Percentiles rank a stretch among this genome's conserved stretches.
These are phyloP conservation scores for Sanghuangporus sanghuang DNA, from an alignment of 1,284 basidiomycete species.

Conservation along the genomic window DNA sequence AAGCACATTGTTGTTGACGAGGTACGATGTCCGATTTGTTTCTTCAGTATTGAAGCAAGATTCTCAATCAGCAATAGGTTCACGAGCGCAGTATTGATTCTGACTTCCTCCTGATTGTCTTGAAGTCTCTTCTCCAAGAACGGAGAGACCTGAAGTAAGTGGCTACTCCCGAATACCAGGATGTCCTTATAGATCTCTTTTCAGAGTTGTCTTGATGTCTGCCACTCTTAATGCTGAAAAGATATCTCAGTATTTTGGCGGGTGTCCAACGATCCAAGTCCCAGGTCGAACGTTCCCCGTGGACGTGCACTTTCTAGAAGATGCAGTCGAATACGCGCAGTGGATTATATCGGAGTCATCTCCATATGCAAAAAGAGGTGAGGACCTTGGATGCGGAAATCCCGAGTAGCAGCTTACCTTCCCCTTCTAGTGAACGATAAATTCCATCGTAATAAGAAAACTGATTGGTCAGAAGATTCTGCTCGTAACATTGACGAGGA, in stretches of 20 bases:
- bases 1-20: constrained; percentile 88
- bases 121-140: constrained; percentile 82
- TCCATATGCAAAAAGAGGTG: constrained; percentile 75
- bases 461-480: constrained; percentile 73
- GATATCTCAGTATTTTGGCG: constrained; percentile 89
- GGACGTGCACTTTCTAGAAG: constrained; percentile 84
- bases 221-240: constrained; percentile 96
- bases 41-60: neutral
- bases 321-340: constrained; percentile 83
- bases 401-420: neutral
- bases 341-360: constrained; percentile 86
- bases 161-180: neutral
- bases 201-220: constrained; percentile 93
- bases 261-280: constrained; percentile 84
- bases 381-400: constrained; percentile 23
- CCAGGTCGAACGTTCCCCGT: constrained; percentile 99
- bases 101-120: constrained; percentile 93
- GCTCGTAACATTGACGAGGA: constrained; percentile 62
- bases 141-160: constrained; percentile 79
- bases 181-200: neutral
- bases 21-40: constrained; percentile 36
- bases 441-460: constrained; percentile 55
- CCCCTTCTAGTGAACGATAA: constrained; percentile 47
- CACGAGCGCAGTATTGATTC: constrained; percentile 98
- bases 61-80: constrained; percentile 32